Evolutionary conservation across 495 filamentous ascomycete species (phyloP).

Genomic region (Apiosordaria backusii): DNA sequence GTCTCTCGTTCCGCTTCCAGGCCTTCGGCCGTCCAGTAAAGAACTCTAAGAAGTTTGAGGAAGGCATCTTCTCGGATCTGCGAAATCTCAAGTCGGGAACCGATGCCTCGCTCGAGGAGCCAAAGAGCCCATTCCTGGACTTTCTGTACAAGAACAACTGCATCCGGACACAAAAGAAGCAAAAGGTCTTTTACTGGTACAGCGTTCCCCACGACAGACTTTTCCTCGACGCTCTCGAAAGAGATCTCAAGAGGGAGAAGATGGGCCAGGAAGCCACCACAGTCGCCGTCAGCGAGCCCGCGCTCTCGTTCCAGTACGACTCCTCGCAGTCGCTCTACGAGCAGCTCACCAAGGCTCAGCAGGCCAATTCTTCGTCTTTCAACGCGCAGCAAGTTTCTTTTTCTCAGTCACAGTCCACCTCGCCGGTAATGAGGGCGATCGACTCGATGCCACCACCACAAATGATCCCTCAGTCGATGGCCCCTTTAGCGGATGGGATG

Average conservation of each 20-base stretch:
- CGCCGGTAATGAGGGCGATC: conserved; percentile 86
- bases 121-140: conserved; percentile 96
- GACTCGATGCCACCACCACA: conserved; percentile 66
- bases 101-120: conserved; percentile 98
- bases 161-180: conserved; percentile 99
- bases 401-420: conserved; percentile 69
- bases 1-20: conserved; percentile 96
- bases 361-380: conserved; percentile 96
- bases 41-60: conserved; percentile 99
- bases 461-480: conserved; percentile 75
- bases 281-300: conserved; percentile 91
- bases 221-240: conserved; percentile 94
- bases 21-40: conserved; percentile 97
- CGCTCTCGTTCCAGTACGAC: conserved; percentile 97
- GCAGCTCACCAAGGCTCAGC: conserved; percentile 98
- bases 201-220: conserved; percentile 97
- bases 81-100: conserved; percentile 97
- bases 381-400: conserved; percentile 77
- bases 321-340: conserved; percentile 98
- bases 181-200: conserved; percentile 99
- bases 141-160: conserved; percentile 99
- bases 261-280: conserved; percentile 98
- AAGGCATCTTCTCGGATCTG: conserved; percentile 98
- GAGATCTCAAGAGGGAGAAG: conserved; percentile 97
- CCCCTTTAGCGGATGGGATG: conserved; percentile 77